Percentiles rank a stretch among this genome's conserved stretches.
These are phyloP conservation scores for Aspergillus conjunctus DNA, from an alignment of 495 filamentous ascomycete genomes.

Conservation along the genomic window DNA sequence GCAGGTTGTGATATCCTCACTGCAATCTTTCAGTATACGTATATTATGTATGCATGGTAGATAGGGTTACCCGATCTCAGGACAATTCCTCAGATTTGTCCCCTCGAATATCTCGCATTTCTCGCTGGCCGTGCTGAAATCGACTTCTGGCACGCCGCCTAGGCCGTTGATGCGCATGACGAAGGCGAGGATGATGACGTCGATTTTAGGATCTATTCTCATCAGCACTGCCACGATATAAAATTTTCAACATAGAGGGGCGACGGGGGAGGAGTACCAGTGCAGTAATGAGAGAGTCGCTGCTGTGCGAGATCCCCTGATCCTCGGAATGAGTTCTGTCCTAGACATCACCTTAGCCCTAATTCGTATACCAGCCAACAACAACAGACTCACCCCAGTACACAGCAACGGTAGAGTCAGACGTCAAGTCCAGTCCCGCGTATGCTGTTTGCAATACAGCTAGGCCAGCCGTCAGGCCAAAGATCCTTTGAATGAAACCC, in stretches of 20 bases:
- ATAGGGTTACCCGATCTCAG: slow-evolving; percentile 60
- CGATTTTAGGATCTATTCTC: slow-evolving; percentile 38
- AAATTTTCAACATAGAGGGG: neutral
- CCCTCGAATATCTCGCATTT: slow-evolving; percentile 60
- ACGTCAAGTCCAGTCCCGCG: slow-evolving; percentile 46
- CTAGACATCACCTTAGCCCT: slow-evolving; percentile 32
- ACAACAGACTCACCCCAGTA: slow-evolving; percentile 61
- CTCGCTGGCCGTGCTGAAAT: slow-evolving; percentile 62
- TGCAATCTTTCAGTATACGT: slow-evolving; percentile 29
- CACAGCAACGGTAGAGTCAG: slow-evolving; percentile 55
- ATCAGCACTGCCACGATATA: neutral
- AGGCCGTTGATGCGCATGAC: slow-evolving; percentile 54
- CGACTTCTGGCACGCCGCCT: slow-evolving; percentile 54
- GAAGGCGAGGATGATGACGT: slow-evolving; percentile 65
- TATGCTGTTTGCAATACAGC: slow-evolving; percentile 38
- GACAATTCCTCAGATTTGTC: slow-evolving; percentile 59
- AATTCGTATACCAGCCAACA: neutral
- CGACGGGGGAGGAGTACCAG: slow-evolving; percentile 48
- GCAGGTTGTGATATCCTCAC: slow-evolving; percentile 63
- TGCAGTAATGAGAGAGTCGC: slow-evolving; percentile 58
- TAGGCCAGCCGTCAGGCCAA: slow-evolving; percentile 32
- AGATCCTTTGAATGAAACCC: slow-evolving; percentile 29
- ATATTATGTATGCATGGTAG: neutral
- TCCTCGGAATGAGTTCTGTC: slow-evolving; percentile 59
- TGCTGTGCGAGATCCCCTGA: slow-evolving; percentile 52